These are phyloP conservation scores for Linnemannia schmuckeri DNA, from an alignment of 192 early-diverging fungal genomes.

Conservation along the genomic window DNA sequence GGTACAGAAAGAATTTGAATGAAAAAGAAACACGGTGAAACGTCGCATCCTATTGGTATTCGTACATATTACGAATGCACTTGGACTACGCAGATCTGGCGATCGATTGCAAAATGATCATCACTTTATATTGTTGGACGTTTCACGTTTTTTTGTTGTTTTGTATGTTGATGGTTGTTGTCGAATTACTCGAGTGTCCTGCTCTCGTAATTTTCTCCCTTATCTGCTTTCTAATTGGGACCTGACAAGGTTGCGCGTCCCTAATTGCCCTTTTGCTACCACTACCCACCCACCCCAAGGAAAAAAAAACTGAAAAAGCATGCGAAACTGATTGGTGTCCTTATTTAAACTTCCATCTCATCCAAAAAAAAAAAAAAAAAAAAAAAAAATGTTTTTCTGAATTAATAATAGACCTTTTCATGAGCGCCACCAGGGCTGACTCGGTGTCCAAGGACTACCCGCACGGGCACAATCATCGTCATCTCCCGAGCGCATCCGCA, in stretches of 20 bases:
- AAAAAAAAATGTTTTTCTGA: neutral
- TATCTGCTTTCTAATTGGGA: neutral
- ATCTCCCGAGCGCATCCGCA: neutral
- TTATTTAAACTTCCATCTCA: constrained; percentile 8
- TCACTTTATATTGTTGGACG: neutral
- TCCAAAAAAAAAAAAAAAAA: neutral
- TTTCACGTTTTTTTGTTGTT: neutral
- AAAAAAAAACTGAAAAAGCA: neutral
- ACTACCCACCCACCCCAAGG: neutral
- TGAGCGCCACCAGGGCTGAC: constrained; percentile 31
- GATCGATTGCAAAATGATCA: neutral
- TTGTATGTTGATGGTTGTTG: neutral
- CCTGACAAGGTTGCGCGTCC: constrained; percentile 7
- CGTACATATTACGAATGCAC: neutral
- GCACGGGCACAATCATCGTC: constrained; percentile 15
- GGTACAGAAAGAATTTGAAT: neutral
- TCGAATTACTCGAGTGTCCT: neutral
- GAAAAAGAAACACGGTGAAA: neutral
- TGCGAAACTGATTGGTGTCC: neutral
- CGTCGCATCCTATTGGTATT: neutral
- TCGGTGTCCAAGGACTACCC: constrained; percentile 23
- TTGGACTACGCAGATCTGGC: neutral
- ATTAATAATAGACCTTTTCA: constrained; percentile 39
- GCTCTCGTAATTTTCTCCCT: neutral
- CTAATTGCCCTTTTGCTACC: neutral